Percentiles rank a stretch among this genome's conserved stretches.
Conservation (phyloP, 2,329 filamentous ascomycete species). For the Elsinoe ampelina region DNA sequence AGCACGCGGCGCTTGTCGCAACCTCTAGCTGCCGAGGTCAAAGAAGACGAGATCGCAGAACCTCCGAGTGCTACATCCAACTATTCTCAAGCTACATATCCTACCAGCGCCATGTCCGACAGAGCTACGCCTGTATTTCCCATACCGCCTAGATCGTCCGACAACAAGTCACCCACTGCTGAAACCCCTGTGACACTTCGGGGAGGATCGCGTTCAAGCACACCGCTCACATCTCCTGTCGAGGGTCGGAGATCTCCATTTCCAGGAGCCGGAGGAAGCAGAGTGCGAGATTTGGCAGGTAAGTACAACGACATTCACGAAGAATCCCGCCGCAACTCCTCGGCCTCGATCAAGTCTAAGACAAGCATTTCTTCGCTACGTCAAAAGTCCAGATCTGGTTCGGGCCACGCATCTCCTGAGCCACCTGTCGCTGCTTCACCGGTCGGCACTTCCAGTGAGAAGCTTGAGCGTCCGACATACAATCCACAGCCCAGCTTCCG, state of each 20-base stretch:
- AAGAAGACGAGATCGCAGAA: background rate
- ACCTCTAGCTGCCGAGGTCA: slow-evolving; percentile 16
- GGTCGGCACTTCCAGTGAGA: background rate
- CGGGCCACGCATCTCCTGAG: background rate
- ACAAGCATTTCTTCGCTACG: slow-evolving; percentile 33
- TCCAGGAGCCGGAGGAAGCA: slow-evolving; percentile 34
- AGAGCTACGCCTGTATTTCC: background rate
- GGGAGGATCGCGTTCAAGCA: background rate
- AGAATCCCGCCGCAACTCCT: slow-evolving; percentile 38
- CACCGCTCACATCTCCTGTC: slow-evolving; percentile 26
- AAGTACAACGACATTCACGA: slow-evolving; percentile 39
- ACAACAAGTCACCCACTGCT: background rate
- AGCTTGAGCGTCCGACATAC: slow-evolving; percentile 13
- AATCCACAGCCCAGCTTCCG: slow-evolving; percentile 35
- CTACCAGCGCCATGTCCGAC: background rate
- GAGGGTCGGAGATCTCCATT: slow-evolving; percentile 27
- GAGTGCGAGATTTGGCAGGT: slow-evolving; percentile 43
- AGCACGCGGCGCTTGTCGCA: slow-evolving; percentile 23
- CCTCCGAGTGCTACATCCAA: slow-evolving; percentile 1
- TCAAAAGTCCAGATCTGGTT: slow-evolving; percentile 20
- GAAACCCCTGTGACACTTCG: background rate
- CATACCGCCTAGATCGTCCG: background rate
- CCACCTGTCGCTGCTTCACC: slow-evolving; percentile 6
- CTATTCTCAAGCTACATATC: background rate
- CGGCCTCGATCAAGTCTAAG: slow-evolving; percentile 34